Conservation (phyloP, 129 eudicot species). For the Arctium lappa region DNA sequence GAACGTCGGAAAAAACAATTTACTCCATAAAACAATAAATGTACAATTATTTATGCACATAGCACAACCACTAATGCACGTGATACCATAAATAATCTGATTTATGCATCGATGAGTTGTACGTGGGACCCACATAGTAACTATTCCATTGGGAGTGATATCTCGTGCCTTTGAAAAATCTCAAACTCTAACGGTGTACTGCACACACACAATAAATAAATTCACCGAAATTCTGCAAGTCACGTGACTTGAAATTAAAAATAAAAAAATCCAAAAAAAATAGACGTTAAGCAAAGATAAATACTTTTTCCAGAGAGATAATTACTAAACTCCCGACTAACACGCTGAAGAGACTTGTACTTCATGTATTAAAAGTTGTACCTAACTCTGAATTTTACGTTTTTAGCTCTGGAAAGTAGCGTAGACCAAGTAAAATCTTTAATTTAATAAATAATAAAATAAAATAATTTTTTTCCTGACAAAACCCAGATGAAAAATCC, state of each 20-base stretch:
- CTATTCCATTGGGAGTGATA: not conserved
- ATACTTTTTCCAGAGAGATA: not conserved
- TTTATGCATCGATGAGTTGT: constrained; percentile 12
- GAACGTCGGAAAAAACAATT: not conserved
- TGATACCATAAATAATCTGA: not conserved
- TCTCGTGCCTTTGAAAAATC: constrained; percentile 34
- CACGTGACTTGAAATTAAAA: constrained; percentile 5
- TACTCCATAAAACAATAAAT: not conserved
- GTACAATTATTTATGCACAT: not conserved
- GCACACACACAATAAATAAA: constrained; percentile 27
- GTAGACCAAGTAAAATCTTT: not conserved
- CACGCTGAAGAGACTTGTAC: not conserved
- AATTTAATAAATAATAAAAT: not conserved
- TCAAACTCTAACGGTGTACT: constrained; percentile 30
- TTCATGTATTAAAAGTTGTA: not conserved
- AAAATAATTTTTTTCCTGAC: constrained; percentile 2
- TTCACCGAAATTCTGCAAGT: constrained; percentile 31
- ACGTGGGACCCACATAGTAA: constrained; percentile 15
- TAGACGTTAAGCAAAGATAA: constrained; percentile 33
- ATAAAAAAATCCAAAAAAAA: constrained; percentile 16
- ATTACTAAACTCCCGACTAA: not conserved
- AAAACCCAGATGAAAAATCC: constrained; percentile 26
- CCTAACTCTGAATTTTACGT: not conserved
- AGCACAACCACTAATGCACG: not conserved
- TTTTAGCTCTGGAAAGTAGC: not conserved